These are phyloP conservation scores for Cytospora mali DNA, from an alignment of 2,329 filamentous ascomycete genomes.

Conservation along the genomic window DNA sequence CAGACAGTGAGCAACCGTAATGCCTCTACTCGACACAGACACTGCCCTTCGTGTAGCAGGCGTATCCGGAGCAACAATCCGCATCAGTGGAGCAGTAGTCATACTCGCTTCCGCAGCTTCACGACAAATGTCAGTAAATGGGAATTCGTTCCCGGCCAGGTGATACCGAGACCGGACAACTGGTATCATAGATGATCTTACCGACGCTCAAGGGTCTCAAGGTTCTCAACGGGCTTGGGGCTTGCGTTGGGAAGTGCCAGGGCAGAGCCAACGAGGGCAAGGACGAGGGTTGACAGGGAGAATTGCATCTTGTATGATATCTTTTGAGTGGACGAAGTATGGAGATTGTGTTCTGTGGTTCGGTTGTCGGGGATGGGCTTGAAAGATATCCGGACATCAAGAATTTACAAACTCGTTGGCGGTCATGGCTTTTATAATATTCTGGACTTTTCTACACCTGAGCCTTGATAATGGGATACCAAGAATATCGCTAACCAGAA, in stretches of 20 bases:
- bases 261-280: not conserved
- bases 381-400: no score
- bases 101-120: not conserved
- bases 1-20: no score
- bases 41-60: constrained; percentile 2
- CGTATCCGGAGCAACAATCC: not conserved
- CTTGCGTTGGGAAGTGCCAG: not conserved
- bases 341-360: no score
- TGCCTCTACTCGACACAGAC: not conserved
- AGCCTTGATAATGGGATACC: no score
- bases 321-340: no score
- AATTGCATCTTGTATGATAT: not conserved
- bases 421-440: no score
- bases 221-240: not conserved
- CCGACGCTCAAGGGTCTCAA: not conserved
- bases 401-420: no score
- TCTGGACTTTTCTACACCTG: no score
- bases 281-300: not conserved
- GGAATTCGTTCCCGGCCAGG: no score
- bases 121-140: not conserved
- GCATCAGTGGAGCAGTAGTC: not conserved
- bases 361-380: no score
- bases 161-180: accelerated
- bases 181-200: not conserved
- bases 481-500: no score